Base-by-base conservation (phyloP, 345 rosid species). In the Dipteronia sinensis region DNA sequence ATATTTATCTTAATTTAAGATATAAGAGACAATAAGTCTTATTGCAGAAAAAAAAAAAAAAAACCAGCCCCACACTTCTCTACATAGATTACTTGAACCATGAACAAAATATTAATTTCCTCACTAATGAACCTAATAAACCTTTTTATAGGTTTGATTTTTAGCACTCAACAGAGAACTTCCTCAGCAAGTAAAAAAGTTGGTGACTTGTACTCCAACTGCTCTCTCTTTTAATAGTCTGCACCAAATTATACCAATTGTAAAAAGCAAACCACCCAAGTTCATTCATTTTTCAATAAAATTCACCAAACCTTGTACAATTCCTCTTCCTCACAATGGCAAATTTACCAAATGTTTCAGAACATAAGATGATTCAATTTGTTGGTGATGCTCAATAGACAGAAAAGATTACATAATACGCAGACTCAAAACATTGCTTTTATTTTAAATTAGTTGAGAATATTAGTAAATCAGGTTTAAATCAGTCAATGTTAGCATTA, bases 121-220 rank as follows among this genome's bases (percentile, higher is more conserved):
- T 68, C 20, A 0, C 38, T 20, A 9, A 55, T 16, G 16, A 55
- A 75, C 38, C 29, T 47, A 16, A 15, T 20, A 29, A 40, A 23
- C 23, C 1, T 40, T 79, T 80, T 80, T 82, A 81, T 82, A 81
- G 83, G 89, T 83, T 82, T 83, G 91, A 85, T 80, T 77, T 69
- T 63, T 38, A 46, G 6, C 55, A 27, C 61, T 51, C 22, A 7
- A 42, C 31, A 20, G n/a, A 62, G 25, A 46, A 74, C 73, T 64
- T 75, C 78, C 46, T 51, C 11, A 42, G 9, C 62, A 58, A 55
- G 80, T 72, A 22, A 25, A 42, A 42, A 82, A 81, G 91, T 90
- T 84, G 98, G 90, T 90, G 90, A 77, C 89, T 86, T 87, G 82
- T 87, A 76, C 79, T 71, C 86, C 88, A 90, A 82, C 98, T 82